Evolutionary conservation across 2,329 filamentous ascomycete genomes (phyloP).

Genomic region (Apiospora malaysiana): DNA sequence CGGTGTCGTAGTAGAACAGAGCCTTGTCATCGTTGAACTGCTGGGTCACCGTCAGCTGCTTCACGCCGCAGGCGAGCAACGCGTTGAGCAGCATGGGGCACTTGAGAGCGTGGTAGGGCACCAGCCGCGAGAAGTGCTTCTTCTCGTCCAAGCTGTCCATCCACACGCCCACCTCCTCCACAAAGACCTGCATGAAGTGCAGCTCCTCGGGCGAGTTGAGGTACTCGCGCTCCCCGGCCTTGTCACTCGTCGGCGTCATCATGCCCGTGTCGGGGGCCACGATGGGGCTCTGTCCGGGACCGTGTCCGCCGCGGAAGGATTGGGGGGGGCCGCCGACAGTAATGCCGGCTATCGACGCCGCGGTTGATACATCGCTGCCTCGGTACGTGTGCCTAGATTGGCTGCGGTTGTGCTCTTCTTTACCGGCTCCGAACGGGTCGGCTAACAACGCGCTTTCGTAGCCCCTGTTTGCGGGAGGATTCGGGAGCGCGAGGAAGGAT

Average conservation of each 20-base stretch:
- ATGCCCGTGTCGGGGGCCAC: constrained; percentile 39
- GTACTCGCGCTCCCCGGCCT: constrained; percentile 59
- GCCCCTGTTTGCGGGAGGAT: constrained; percentile 33
- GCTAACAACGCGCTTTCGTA: constrained; percentile 31
- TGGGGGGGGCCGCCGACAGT: constrained; percentile 42
- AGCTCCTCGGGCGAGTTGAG: constrained; percentile 79
- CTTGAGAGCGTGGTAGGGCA: constrained; percentile 83
- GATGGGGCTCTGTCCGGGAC: constrained; percentile 35
- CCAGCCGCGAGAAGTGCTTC: constrained; percentile 83
- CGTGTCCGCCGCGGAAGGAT: constrained; percentile 31
- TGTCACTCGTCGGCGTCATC: constrained; percentile 49
- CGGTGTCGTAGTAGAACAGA: constrained; percentile 82
- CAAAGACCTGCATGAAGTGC: constrained; percentile 89
- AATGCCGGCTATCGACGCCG: constrained; percentile 45
- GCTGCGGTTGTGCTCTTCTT: constrained; percentile 34
- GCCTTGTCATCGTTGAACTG: constrained; percentile 77
- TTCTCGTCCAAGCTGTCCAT: constrained; percentile 90
- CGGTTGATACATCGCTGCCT: constrained; percentile 46
- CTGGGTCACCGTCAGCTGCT: constrained; percentile 74
- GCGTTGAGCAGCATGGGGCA: constrained; percentile 91
- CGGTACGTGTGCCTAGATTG: constrained; percentile 37
- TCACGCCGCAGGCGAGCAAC: constrained; percentile 85
- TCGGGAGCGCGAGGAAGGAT: constrained; percentile 35
- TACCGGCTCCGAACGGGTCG: constrained; percentile 32
- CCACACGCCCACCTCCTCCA: constrained; percentile 89